These are phyloP conservation scores for Phylloporus sp. DNA, from an alignment of 768 basidiomycete species.

Conservation along the genomic window DNA sequence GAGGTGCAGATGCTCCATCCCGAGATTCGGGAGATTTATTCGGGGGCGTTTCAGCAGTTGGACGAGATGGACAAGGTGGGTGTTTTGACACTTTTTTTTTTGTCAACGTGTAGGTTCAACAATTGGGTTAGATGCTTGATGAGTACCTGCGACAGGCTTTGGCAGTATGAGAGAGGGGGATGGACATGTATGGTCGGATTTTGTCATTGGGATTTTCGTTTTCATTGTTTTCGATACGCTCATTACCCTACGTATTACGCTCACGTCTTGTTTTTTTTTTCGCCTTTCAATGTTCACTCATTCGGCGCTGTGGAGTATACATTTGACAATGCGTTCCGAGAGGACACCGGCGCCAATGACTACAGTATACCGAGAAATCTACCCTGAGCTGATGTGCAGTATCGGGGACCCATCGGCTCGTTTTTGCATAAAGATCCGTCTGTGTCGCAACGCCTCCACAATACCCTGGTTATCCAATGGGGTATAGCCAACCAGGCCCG, in stretches of 20 bases:
- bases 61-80: conserved; percentile 78
- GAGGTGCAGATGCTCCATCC: conserved; percentile 68
- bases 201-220: not conserved
- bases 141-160: conserved; percentile 29
- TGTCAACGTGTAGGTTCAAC: conserved; percentile 1
- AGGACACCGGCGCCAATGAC: not conserved
- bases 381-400: conserved; percentile 15
- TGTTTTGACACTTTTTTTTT: not conserved
- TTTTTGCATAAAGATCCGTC: conserved; percentile 13
- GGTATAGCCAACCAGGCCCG: not conserved
- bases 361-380: not conserved
- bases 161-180: conserved; percentile 8
- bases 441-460: conserved; percentile 3
- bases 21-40: conserved; percentile 65
- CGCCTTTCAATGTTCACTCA: not conserved
- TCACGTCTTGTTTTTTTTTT: not conserved
- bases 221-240: conserved; percentile 1
- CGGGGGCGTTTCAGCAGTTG: conserved; percentile 63
- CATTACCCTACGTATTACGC: not conserved
- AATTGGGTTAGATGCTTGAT: conserved; percentile 21
- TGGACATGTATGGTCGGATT: not conserved
- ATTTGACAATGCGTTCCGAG: not conserved
- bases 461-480: not conserved
- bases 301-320: not conserved
- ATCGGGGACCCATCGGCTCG: conserved; percentile 18